phyloP scores from a whole-genome alignment of 2,329 filamentous ascomycete species.

The Arthroderma sp. region DNA sequence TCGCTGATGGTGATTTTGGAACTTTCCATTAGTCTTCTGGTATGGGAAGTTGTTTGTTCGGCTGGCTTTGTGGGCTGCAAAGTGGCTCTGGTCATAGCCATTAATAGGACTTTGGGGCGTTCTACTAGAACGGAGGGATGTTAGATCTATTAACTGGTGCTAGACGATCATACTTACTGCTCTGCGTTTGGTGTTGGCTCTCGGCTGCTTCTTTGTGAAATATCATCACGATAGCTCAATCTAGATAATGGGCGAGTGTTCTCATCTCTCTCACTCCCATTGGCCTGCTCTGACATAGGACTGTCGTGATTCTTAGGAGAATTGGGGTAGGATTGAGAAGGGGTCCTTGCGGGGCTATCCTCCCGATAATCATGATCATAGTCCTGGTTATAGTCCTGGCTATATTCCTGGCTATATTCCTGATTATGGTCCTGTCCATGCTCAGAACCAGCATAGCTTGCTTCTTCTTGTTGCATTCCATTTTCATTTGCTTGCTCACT shows the following conservation, averaged over 20 bases:
- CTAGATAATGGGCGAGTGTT: neutral
- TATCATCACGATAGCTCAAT: neutral
- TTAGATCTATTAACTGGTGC: neutral
- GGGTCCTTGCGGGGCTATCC: neutral
- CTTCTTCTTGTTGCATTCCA: neutral
- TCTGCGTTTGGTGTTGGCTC: neutral
- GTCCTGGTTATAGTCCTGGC: neutral
- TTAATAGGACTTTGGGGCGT: neutral
- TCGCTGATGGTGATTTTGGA: neutral
- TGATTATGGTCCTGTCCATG: neutral
- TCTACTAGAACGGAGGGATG: neutral
- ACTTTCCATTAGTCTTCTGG: neutral
- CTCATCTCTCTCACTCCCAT: neutral
- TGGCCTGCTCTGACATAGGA: neutral
- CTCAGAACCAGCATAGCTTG: neutral
- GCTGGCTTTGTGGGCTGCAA: neutral
- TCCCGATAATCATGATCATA: neutral
- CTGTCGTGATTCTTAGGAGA: neutral
- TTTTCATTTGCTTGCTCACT: constrained; percentile 2
- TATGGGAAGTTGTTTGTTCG: neutral
- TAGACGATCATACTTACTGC: neutral
- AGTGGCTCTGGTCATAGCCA: neutral
- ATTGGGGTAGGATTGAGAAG: neutral
- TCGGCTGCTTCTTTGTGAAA: neutral
- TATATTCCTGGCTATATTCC: no score